Evolutionary conservation across 345 rosid species (phyloP), one percentile per base, ranked within the genome.

Genomic region (Cardamine chenopodiifolia): DNA sequence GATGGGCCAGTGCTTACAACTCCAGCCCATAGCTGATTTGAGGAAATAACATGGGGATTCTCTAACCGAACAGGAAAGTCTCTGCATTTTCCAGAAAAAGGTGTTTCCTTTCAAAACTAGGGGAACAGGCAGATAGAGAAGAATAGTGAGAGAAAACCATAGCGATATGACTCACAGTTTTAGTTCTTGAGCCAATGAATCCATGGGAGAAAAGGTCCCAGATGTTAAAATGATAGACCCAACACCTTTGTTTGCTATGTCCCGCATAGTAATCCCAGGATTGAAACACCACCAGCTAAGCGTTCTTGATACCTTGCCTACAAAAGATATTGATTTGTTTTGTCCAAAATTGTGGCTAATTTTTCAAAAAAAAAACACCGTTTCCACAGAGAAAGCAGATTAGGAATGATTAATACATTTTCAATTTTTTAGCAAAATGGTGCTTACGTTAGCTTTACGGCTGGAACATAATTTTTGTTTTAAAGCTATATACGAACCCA

Each of bases 261-360:
- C 92, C 84, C 86, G 87, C 99, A 95, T 90, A 35, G 97, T 89
- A 71, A 92, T 78, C 76, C 97, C 99, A 62, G 99, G 99, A 87
- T 85, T 95, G 83, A 95, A 95, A 82, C 99, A 95, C 99, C 99
- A 95, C 97, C 99, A 95, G 74, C 99, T 86, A 65, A 95, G 87
- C 18, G 83, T 88, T 80, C 99, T 89, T 45, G 91, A 89, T 81
- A 83, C 69, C 83, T 85, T 90, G 73, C 92, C 99, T 92, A 81
- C 81, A 90, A 66, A 62, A 68, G 34, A 35, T 74, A 50, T n/a
- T 61, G 19, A 48, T 62, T 60, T 75, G 28, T 10, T 59, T 50
- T 22, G 19, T 56, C 19, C 34, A 26, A 20, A 42, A 20, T 17
- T n/a, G 56, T 64, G 56, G 19, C 53, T 58, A 44, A 20, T 59